Base-by-base conservation (phyloP, 129 eudicot genomes). In the Deinandra increscens region DNA sequence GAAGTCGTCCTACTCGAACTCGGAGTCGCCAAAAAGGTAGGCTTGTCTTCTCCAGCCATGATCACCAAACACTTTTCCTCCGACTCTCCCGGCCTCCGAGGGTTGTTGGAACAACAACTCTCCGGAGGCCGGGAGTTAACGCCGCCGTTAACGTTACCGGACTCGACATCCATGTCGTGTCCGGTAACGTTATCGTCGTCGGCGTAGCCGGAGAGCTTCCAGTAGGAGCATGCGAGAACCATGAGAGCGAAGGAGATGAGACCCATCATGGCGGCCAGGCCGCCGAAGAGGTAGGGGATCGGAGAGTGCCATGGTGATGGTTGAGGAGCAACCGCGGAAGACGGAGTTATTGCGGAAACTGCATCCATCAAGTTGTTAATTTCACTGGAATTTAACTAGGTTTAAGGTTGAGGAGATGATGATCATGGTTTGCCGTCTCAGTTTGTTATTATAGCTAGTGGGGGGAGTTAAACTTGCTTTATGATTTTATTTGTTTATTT, bases 251-350 rank as follows among this genome's bases (percentile, higher is more conserved):
- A 88, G 1, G 91, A 88, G 19, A 88, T 85, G 53, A 88, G 83
- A 23, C 84, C 96, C 76, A 88, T 48, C 89, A 88, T 88, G 54
- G 91, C 96, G 1, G 96, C 96, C 31, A 88, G 71, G n/a, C 96
- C 96, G 6, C 96, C 91, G 76, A 88, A 88, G 23, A 88, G 83
- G 77, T 88, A 88, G 15, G 96, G 91, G 18, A 88, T 82, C 68
- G 91, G 91, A 3, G 96, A 81, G 74, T 88, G 91, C 96, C 91
- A 85, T 15, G 83, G 85, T 10, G 95, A 85, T 49, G 84, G 64
- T 44, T 61, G 85, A 22, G 63, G 83, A 54, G 66, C 36, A 7
- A 22, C 44, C 54, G 65, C 75, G 42, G 81, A 23, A 42, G 79
- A 66, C 18, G 81, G 62, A 50, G 78, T 17, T 19, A 70, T 20